Evolutionary conservation across 2,329 filamentous ascomycete species (phyloP), one percentile per base, ranked within the genome.

Genomic region (Teratosphaeria nubilosa): DNA sequence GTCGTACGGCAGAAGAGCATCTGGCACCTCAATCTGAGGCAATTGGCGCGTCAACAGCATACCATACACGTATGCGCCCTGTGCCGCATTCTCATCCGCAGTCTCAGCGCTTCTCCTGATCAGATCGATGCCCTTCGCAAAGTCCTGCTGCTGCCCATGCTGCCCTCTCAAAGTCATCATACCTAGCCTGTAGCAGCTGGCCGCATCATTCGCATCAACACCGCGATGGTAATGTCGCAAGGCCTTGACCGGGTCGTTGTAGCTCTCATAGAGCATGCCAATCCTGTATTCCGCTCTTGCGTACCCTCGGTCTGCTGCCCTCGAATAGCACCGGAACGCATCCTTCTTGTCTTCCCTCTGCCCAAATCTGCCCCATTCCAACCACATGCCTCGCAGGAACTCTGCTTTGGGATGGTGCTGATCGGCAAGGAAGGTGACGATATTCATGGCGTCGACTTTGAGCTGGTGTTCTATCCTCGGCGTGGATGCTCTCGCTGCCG

Each of bases 111-210:
- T 90, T 59, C 83, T 80, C 65, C 84, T 85, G 67, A 99, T 94
- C 66, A 96, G 81, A 64, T 95, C 86, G 41, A 97, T 77, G 1
- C 91, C 94, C 58, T 78, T 80, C 45, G 81, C 77, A 67, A 84
- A 92, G 71, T 97, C 90, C 72, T 94, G 91, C 48, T 78, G 82
- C 74, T 95, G 90, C 54, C 90, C 90, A 72, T 96, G 91, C 75
- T 99, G 94, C 30, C 94, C 94, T 57, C 97, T 82, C 55, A 99
- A 78, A 59, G 88, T 91, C 88, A 99, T 96, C 94, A 99, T 99
- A 59, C 94, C 94, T 65, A 99, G 78, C 60, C 94, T 86, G 68
- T 86, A 87, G 70, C 85, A 87, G 5, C 91, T 91, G 3, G 94
- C 94, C 16, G 94, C 96, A 75, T 99, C 94, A 25, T 86, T 85